Evolutionary conservation across 371 early-diverging fungal genomes (phyloP).

Genomic region (Choanephora cucurbitarum): DNA sequence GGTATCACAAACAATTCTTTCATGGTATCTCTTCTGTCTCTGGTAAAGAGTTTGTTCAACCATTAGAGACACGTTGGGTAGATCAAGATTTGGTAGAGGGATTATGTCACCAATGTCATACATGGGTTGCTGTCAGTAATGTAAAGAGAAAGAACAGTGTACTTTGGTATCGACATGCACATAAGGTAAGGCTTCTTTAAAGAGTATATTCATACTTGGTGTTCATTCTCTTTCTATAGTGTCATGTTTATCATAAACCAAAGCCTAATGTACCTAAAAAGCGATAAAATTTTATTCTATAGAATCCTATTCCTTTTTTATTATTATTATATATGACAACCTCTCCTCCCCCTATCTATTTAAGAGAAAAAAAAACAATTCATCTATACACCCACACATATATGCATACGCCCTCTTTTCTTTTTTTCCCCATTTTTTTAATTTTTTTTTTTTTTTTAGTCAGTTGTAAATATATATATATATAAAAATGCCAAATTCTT

Average conservation of each 20-base stretch:
- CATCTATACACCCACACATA: not conserved
- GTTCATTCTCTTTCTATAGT: constrained; percentile 43
- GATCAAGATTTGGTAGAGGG: constrained; percentile 79
- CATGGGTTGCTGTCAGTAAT: constrained; percentile 83
- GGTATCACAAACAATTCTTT: constrained; percentile 93
- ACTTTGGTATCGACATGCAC: constrained; percentile 91
- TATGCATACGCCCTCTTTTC: not conserved
- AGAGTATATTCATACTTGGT: too few species aligned
- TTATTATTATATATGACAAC: too few species aligned
- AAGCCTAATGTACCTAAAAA: constrained; percentile 47
- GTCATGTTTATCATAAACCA: constrained; percentile 87
- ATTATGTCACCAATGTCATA: constrained; percentile 83
- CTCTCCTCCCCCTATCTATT: not conserved
- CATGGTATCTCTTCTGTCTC: constrained; percentile 93
- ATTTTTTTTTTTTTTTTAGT: constrained; percentile 2
- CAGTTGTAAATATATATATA: constrained; percentile 4
- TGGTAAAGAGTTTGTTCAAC: constrained; percentile 76
- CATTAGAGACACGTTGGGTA: constrained; percentile 72
- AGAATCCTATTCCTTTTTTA: not conserved
- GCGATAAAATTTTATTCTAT: constrained; percentile 21
- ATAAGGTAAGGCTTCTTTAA: constrained; percentile 73
- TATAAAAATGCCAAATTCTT: not conserved
- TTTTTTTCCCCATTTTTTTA: too few species aligned
- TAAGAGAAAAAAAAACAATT: not conserved
- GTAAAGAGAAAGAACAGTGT: constrained; percentile 79